phyloP scores from a whole-genome alignment of 2,329 filamentous ascomycete species.

The Apiospora rasikravindrae region DNA sequence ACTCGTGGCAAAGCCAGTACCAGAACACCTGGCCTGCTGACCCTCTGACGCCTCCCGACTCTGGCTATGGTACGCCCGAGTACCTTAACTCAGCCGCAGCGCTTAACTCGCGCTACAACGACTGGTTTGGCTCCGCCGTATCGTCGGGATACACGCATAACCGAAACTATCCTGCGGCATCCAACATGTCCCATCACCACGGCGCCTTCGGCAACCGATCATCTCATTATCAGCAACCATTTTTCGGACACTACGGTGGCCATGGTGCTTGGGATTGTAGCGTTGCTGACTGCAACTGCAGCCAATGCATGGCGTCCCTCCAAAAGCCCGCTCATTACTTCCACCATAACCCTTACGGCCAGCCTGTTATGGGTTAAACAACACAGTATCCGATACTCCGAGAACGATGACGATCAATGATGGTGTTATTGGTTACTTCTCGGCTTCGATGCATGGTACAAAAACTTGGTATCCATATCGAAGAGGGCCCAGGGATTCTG shows the following conservation, averaged over 20 bases:
- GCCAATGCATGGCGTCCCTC: conserved; percentile 49
- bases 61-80: conserved; percentile 66
- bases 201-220: conserved; percentile 24
- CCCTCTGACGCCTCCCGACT: conserved; percentile 64
- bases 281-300: conserved; percentile 55
- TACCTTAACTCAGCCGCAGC: conserved; percentile 61
- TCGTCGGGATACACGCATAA: conserved; percentile 38
- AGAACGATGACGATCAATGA: background rate
- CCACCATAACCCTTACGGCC: conserved; percentile 53
- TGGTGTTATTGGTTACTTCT: conserved; percentile 22
- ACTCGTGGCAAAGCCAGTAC: conserved; percentile 49
- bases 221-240: conserved; percentile 46
- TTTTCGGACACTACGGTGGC: conserved; percentile 50
- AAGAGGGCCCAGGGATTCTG: background rate
- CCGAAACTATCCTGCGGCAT: conserved; percentile 50
- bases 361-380: conserved; percentile 60
- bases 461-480: conserved; percentile 17
- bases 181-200: conserved; percentile 39
- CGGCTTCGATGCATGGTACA: conserved; percentile 25
- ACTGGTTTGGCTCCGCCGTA: conserved; percentile 57
- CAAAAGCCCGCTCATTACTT: conserved; percentile 56
- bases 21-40: conserved; percentile 46
- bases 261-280: conserved; percentile 58
- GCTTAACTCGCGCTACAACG: conserved; percentile 60
- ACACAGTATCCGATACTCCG: background rate